Conservation (phyloP, 345 rosid genomes). For the Noccaea bulbosa region DNA sequence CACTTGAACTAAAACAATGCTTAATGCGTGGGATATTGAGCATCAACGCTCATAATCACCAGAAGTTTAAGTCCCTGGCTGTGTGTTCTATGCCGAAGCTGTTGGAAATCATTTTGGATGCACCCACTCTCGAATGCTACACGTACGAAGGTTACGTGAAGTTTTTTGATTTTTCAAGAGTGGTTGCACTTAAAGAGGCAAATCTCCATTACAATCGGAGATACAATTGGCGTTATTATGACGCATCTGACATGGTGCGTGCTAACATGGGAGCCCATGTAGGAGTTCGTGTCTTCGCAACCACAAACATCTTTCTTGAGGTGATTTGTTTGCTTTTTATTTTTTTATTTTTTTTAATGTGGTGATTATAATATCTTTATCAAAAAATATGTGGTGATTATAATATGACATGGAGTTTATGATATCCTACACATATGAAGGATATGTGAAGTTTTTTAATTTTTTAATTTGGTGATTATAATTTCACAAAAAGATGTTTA, state of each 20-base stretch:
- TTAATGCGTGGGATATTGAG: neutral
- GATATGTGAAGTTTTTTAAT: too few relatives aligned
- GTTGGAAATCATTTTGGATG: neutral
- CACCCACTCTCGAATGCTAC: conserved; percentile 19
- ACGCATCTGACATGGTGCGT: neutral
- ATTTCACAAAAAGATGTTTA: neutral
- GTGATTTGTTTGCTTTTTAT: neutral
- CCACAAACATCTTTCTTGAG: conserved; percentile 35
- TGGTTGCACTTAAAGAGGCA: neutral
- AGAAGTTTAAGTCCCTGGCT: conserved; percentile 9
- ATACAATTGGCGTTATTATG: neutral
- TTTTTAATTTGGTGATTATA: neutral
- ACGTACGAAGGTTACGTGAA: conserved; percentile 22
- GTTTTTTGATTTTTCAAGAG: neutral
- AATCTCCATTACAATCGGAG: neutral
- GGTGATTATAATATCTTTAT: neutral
- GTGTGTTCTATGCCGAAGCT: neutral
- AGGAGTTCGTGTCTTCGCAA: conserved; percentile 6
- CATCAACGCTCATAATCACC: neutral
- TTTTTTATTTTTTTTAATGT: neutral
- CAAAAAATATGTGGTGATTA: too few relatives aligned
- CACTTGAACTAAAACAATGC: conserved; percentile 9
- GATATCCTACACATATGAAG: too few relatives aligned
- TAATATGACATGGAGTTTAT: neutral
- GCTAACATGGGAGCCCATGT: neutral